Conservation (phyloP, 345 rosid genomes). For the Euphorbia lathyris region DNA sequence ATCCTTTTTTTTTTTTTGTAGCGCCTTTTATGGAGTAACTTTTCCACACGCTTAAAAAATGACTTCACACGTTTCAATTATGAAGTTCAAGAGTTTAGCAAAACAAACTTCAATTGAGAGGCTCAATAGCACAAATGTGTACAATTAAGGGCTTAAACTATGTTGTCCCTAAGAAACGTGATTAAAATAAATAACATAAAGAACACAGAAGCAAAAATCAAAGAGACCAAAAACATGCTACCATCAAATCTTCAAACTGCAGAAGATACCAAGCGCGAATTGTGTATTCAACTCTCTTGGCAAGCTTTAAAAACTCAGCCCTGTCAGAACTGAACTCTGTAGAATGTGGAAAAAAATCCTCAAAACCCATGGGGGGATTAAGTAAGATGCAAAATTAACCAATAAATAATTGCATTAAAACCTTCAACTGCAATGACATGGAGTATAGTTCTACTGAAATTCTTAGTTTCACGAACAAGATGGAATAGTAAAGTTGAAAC, state of each 20-base stretch:
- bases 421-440: background rate
- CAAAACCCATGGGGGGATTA: background rate
- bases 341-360: slow-evolving; percentile 7
- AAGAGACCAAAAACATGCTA: slow-evolving; percentile 14
- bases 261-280: slow-evolving; percentile 97
- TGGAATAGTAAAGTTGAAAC: background rate
- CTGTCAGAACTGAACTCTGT: slow-evolving; percentile 75
- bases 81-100: too few species aligned
- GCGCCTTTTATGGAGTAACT: too few species aligned
- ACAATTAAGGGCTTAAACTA: too few species aligned
- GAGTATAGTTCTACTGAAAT: background rate
- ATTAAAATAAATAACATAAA: background rate
- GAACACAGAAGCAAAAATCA: background rate
- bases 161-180: slow-evolving; percentile 6
- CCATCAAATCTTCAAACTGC: slow-evolving; percentile 98
- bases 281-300: slow-evolving; percentile 95
- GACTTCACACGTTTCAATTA: too few species aligned
- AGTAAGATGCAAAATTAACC: background rate
- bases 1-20: too few species aligned
- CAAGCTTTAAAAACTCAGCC: slow-evolving; percentile 82
- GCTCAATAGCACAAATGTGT: too few species aligned
- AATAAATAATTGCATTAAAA: background rate
- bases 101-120: too few species aligned
- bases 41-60: too few species aligned
- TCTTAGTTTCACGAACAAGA: too few species aligned